Percentiles rank a stretch among this genome's conserved stretches.
Evolutionary conservation across 768 basidiomycete genomes (phyloP).

Genomic region (Mycena galopus): DNA sequence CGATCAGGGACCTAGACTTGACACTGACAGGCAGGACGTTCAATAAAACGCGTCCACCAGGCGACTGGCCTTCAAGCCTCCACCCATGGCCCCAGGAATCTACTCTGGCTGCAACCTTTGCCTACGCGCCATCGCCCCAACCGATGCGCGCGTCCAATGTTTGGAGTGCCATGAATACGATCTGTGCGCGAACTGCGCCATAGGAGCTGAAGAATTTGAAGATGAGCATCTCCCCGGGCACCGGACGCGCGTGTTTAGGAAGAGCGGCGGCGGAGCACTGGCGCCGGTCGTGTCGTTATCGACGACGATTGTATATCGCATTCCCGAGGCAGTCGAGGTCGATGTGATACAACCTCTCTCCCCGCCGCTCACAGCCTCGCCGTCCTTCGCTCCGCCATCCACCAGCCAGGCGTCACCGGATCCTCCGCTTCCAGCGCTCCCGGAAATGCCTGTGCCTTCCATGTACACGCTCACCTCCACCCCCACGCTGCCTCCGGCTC

Average conservation of each 20-base stretch:
- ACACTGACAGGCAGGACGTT: background rate
- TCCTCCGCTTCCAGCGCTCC: background rate
- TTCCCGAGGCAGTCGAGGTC: background rate
- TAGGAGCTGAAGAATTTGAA: constrained; percentile 13
- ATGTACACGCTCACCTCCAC: no score
- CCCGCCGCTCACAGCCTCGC: background rate
- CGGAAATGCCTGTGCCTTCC: background rate
- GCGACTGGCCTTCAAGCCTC: background rate
- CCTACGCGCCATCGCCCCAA: background rate
- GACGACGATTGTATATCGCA: background rate
- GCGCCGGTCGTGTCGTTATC: background rate
- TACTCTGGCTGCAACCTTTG: constrained; percentile 24
- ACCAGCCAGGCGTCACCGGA: background rate
- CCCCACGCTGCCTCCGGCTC: no score
- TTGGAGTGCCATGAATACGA: constrained; percentile 26
- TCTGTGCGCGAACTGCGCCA: constrained; percentile 22
- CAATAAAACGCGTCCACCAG: background rate
- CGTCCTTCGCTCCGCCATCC: no score
- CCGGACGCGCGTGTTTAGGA: constrained; percentile 1
- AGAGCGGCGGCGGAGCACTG: background rate
- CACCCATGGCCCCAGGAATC: constrained; percentile 10
- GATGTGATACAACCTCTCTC: background rate
- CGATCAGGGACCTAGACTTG: background rate
- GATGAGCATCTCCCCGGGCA: background rate
- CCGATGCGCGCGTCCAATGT: constrained; percentile 21